phyloP scores from a whole-genome alignment of 192 early-diverging fungal species.

The Helicostylum pulchrum region DNA sequence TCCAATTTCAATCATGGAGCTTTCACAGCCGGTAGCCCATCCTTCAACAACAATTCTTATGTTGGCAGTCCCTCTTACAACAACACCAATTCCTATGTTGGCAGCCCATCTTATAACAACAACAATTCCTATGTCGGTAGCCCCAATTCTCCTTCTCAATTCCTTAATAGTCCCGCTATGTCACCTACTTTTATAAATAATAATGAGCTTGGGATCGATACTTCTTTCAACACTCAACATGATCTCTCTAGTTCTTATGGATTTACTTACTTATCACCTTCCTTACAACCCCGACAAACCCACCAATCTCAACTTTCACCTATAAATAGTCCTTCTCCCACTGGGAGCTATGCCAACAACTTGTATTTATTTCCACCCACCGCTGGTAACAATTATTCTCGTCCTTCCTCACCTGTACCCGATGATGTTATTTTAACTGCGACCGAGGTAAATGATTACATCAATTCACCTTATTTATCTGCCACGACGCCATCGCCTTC shows the following conservation, averaged over 20 bases:
- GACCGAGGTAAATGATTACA: not conserved
- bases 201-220: not conserved
- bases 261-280: constrained; percentile 11
- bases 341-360: constrained; percentile 1
- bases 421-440: constrained; percentile 14
- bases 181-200: not conserved
- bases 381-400: not conserved
- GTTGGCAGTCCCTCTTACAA: no score
- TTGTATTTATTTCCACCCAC: constrained; percentile 10
- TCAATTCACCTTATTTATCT: not conserved
- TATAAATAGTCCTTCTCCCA: constrained; percentile 10
- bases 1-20: no score
- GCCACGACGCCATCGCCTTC: not conserved
- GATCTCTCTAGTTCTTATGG: not conserved
- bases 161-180: constrained; percentile 7
- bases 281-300: not conserved
- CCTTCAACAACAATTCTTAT: not conserved
- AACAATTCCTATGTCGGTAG: constrained; percentile 1
- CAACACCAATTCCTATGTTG: not conserved
- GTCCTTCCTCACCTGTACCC: constrained; percentile 6
- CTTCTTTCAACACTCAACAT: not conserved
- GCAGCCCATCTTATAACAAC: not conserved
- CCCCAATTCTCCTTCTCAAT: constrained; percentile 4
- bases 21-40: not conserved
- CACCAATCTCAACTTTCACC: constrained; percentile 3